Conservation (phyloP, 1,284 basidiomycete species). For the Irpex sp. region DNA sequence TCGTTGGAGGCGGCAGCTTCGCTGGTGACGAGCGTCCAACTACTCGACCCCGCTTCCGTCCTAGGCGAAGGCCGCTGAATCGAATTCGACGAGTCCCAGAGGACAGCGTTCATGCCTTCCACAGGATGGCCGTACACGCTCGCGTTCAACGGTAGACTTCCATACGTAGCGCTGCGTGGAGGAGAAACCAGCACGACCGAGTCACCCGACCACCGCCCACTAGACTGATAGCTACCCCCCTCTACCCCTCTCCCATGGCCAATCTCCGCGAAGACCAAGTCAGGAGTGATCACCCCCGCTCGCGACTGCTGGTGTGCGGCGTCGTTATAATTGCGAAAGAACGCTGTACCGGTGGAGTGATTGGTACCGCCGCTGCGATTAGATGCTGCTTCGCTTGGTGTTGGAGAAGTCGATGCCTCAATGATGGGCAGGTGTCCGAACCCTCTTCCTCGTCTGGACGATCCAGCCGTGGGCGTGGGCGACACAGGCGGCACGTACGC, state of each 20-base stretch:
- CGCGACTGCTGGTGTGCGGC: constrained; percentile 26
- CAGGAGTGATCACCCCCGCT: constrained; percentile 59
- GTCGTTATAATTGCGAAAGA: constrained; percentile 58
- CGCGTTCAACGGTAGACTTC: constrained; percentile 12
- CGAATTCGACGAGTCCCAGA: constrained; percentile 10
- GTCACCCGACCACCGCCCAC: constrained; percentile 16
- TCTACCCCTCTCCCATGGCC: constrained; percentile 62
- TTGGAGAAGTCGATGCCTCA: constrained; percentile 52
- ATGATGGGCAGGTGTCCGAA: constrained; percentile 59
- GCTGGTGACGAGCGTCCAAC: constrained; percentile 18
- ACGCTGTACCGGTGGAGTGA: constrained; percentile 49
- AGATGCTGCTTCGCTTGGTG: constrained; percentile 51
- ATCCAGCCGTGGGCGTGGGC: constrained; percentile 17
- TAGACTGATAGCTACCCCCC: constrained; percentile 13
- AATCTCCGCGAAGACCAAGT: constrained; percentile 69
- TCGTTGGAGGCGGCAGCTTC: constrained; percentile 18
- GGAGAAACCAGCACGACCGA: constrained; percentile 11
- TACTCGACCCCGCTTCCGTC: constrained; percentile 6
- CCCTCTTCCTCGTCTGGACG: constrained; percentile 27
- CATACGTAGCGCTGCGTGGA: constrained; percentile 6
- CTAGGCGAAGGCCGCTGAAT: constrained; percentile 1
- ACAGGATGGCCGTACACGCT: constrained; percentile 12
- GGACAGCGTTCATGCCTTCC: constrained; percentile 14
- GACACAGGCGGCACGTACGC: constrained; percentile 5
- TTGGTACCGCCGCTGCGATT: constrained; percentile 49